phyloP scores from a whole-genome alignment of 2,329 filamentous ascomycete species.

The Cercospora sp. region DNA sequence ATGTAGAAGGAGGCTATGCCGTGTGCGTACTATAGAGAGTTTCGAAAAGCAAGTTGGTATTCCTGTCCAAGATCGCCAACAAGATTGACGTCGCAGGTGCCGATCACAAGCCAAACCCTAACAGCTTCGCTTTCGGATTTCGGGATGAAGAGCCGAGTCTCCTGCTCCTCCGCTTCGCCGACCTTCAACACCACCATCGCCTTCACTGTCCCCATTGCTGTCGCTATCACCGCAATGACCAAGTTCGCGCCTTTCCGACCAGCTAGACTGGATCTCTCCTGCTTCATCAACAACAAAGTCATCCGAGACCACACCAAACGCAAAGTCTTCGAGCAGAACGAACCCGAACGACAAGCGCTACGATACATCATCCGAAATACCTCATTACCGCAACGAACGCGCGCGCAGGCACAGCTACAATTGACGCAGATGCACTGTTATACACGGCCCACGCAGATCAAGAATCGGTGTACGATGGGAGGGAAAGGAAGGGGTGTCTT shows the following conservation, averaged over 20 bases:
- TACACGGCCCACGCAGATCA: slow-evolving; percentile 88
- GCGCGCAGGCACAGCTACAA: slow-evolving; percentile 90
- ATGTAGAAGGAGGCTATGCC: not conserved
- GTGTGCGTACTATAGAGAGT: not conserved
- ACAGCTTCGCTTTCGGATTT: slow-evolving; percentile 10
- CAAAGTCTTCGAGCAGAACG: slow-evolving; percentile 81
- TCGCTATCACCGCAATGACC: slow-evolving; percentile 33
- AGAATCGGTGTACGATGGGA: slow-evolving; percentile 87
- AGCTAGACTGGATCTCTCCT: slow-evolving; percentile 85
- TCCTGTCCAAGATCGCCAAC: slow-evolving; percentile 7
- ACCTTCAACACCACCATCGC: not conserved
- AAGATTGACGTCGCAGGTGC: slow-evolving; percentile 12
- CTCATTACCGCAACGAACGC: slow-evolving; percentile 73
- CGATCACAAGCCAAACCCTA: not conserved
- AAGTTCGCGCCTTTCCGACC: slow-evolving; percentile 68
- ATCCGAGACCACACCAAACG: slow-evolving; percentile 97
- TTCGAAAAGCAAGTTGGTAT: not conserved
- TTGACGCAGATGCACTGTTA: slow-evolving; percentile 95
- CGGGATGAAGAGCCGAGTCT: not conserved
- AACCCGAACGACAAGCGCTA: slow-evolving; percentile 83
- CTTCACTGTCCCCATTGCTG: not conserved
- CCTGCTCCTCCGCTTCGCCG: slow-evolving; percentile 1
- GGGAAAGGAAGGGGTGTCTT: slow-evolving; percentile 91
- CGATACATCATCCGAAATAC: slow-evolving; percentile 91
- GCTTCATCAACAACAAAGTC: slow-evolving; percentile 80